Evolutionary conservation across 768 basidiomycete species (phyloP), one percentile per base, ranked within the genome.

Genomic region (Vararia minispora): DNA sequence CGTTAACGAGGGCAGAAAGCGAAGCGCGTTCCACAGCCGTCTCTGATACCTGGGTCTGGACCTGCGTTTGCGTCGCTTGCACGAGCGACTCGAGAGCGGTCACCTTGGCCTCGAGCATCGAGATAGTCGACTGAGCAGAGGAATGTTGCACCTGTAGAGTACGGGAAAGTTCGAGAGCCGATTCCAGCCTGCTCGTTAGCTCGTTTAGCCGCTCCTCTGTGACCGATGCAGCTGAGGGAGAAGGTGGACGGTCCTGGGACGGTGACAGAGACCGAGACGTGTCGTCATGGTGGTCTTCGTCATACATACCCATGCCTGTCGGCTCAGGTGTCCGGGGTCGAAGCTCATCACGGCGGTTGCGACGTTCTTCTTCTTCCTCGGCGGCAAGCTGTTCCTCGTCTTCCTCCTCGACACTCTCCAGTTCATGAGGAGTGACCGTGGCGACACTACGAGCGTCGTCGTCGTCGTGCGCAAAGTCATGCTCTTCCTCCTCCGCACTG

Each of bases 321-420:
- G 86, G 88, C 52, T 90, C 88, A 0, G 87, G 88, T 5, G 89
- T 91, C 6, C 71, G 65, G 3, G 86, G 87, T 28, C 85, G 67
- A 2, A 78, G 80, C 16, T 79, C 60, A 47, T 76, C 77, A 31
- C 71, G 68, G 32, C 66, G 61, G 40, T 62, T 54, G 38, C 55
- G 53, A 17, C 55, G 51, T 34, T 69, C 60, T 33, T 74, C 69
- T 36, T 74, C 72, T 28, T 68, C 67, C 44, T 61, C 60, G 13
- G 49, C 47, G 1, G 52, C 57, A 17, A 64, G 40, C 52, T 71
- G 64, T 35, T 75, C 76, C 47, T 85, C 82, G 39, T 83, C 79
- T 48, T 80, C 81, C 49, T 85, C 83, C 0, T 79, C 79, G 0
- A 84, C 79, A 3, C 72, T 65, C 52, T 82, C 85, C 6, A 82